Base-by-base conservation (phyloP, 73 alveolate species). In the Symbiodinium natans region DNA sequence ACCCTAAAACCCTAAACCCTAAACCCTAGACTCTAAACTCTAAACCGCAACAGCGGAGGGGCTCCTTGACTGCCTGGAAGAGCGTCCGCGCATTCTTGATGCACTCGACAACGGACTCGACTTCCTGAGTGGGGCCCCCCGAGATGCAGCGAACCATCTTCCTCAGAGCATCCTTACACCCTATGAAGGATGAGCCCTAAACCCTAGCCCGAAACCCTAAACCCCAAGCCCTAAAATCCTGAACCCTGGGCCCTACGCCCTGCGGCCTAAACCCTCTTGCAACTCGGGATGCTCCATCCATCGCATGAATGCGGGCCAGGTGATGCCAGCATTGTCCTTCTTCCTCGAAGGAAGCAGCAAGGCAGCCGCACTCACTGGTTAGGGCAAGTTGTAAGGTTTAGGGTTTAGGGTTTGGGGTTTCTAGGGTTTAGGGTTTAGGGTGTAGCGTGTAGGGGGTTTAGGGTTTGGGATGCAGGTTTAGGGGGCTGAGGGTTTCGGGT, bases 61-160 rank as follows among this genome's bases (percentile, higher is more conserved):
- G n/a, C n/a, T n/a, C 97, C 97, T 90, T 90, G 41, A 90, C 41
- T 9, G 77, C 36, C 42, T 82, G 87, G 54, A 84, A 90, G 19
- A 90, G 88, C 41, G 77, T 90, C 54, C 97, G 88, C 33, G 97
- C 88, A 42, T 90, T 90, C 77, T 42, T 31, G 13, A 90, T 85
- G 52, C 97, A 90, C 84, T 90, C 80, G n/a, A 59, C 13, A 2
- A 85, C 97, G 11, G 48, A 63, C 3, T 84, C 87, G 21, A 73
- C 40, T 63, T 90, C 96, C 96, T 89, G 9, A n/a, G n/a, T n/a
- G n/a, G n/a, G 46, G 92, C 48, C 15, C 5, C 82, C 40, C 40
- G n/a, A n/a, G n/a, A n/a, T n/a, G n/a, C n/a, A n/a, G n/a, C n/a
- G n/a, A n/a, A n/a, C n/a, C n/a, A n/a, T n/a, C n/a, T n/a, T n/a